phyloP scores from a whole-genome alignment of 75 land plant genomes.

The Azolla pinnata region DNA sequence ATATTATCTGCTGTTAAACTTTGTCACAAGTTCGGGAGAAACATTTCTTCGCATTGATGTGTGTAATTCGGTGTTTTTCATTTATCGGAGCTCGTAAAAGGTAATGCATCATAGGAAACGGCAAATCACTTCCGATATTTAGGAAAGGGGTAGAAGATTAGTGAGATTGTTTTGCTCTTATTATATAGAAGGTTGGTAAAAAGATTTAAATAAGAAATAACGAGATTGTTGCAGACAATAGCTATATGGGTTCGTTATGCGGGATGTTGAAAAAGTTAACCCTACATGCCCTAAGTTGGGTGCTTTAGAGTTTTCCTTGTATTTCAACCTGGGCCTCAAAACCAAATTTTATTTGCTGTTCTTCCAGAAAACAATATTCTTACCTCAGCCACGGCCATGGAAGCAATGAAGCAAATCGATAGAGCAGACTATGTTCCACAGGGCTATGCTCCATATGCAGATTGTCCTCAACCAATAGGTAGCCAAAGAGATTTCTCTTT shows the following conservation, averaged over 20 bases:
- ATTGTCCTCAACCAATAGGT: constrained; percentile 40
- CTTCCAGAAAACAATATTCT: constrained; percentile 30
- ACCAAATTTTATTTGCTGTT: background rate
- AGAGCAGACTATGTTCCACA: constrained; percentile 31
- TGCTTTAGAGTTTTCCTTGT: no score
- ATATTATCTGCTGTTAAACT: no score
- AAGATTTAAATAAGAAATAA: background rate
- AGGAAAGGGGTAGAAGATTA: no score
- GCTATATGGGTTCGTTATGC: background rate
- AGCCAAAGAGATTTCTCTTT: no score
- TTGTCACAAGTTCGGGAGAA: no score
- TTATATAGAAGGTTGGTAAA: background rate
- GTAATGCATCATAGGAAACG: no score
- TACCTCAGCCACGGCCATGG: constrained; percentile 26
- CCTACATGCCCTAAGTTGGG: background rate
- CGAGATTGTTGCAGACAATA: background rate
- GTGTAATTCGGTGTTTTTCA: no score
- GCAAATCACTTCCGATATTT: no score
- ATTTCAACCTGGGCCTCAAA: background rate
- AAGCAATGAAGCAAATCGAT: constrained; percentile 32
- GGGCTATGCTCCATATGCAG: constrained; percentile 19
- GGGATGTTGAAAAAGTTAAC: background rate
- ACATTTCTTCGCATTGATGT: no score
- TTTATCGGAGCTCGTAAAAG: no score
- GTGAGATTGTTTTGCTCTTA: background rate